These are phyloP conservation scores for Diaporthe humulicola DNA, from an alignment of 2,329 filamentous ascomycete genomes.

Conservation along the genomic window DNA sequence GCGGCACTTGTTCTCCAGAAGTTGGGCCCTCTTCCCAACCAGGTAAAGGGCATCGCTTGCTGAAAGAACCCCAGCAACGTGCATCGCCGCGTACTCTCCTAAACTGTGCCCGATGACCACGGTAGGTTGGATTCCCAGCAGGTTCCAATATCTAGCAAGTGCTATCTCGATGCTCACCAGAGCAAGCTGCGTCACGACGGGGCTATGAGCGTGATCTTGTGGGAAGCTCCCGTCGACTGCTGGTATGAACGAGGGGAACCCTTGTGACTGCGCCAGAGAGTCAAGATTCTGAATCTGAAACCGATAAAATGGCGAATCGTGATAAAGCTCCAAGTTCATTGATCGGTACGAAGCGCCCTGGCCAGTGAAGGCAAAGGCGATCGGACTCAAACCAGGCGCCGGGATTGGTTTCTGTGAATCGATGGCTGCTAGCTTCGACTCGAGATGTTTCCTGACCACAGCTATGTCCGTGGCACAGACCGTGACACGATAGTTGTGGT, in stretches of 20 bases:
- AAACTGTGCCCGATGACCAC: conserved; percentile 68
- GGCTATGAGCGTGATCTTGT: conserved; percentile 30
- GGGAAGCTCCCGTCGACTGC: conserved; percentile 56
- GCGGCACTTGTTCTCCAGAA: conserved; percentile 58
- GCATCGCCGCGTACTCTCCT: conserved; percentile 77
- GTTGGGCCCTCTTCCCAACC: conserved; percentile 69
- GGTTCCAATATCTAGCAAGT: conserved; percentile 55
- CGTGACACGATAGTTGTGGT: conserved; percentile 49
- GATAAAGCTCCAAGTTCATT: conserved; percentile 52
- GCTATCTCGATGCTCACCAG: conserved; percentile 48
- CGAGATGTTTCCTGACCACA: conserved; percentile 43
- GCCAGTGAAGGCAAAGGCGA: conserved; percentile 59
- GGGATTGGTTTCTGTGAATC: conserved; percentile 44
- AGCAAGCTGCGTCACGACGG: conserved; percentile 23
- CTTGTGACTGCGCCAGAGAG: conserved; percentile 43
- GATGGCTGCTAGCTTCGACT: conserved; percentile 34
- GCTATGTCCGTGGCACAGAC: conserved; percentile 43
- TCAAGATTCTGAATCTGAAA: conserved; percentile 51
- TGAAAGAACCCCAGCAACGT: conserved; percentile 74
- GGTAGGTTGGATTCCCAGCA: conserved; percentile 59
- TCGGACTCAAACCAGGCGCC: background rate
- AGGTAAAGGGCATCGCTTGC: conserved; percentile 73
- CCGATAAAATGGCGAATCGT: conserved; percentile 49
- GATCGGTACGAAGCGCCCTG: conserved; percentile 55
- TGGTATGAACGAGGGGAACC: conserved; percentile 54